Percentiles rank a stretch among this genome's conserved stretches.
Evolutionary conservation across 306 rosid genomes (phyloP).

Genomic region (Cucurbita moschata): DNA sequence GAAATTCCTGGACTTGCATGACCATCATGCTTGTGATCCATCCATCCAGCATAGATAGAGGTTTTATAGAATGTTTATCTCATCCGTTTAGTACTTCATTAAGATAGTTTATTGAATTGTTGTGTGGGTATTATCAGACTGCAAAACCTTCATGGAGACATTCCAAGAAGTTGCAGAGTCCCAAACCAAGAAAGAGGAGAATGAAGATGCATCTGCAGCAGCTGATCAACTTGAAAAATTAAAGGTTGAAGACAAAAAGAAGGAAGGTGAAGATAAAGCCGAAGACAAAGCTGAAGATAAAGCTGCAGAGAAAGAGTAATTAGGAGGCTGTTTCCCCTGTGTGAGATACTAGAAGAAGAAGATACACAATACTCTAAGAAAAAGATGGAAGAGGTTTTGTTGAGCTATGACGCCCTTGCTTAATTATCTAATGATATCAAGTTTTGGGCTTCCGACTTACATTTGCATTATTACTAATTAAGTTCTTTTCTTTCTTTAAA

Average conservation of each 20-base stretch:
- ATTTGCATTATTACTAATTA: too few species aligned
- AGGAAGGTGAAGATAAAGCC: constrained; percentile 26
- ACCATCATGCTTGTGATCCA: not conserved
- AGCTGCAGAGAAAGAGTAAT: constrained; percentile 25
- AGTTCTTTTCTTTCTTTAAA: too few species aligned
- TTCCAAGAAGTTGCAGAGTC: constrained; percentile 92
- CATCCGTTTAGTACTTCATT: not conserved
- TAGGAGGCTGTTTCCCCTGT: constrained; percentile 34
- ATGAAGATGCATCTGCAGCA: constrained; percentile 41
- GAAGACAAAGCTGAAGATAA: constrained; percentile 18
- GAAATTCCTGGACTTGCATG: not conserved
- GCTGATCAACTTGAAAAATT: constrained; percentile 65
- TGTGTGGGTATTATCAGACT: constrained; percentile 17
- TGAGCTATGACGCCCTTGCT: not conserved
- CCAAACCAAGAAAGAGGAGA: constrained; percentile 44
- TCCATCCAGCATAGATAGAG: not conserved
- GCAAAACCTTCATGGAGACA: constrained; percentile 75
- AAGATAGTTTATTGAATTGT: too few species aligned
- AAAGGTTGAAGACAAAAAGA: constrained; percentile 59
- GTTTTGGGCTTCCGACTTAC: too few species aligned
- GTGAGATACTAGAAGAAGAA: too few species aligned
- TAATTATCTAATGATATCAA: not conserved
- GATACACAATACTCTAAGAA: too few species aligned
- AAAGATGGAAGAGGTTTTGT: not conserved
- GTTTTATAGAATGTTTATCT: not conserved